A percentile compares a stretch with the other conserved stretches of the same genome.
Evolutionary conservation across 139 green algal genomes (phyloP).

Genomic region (Picochlorum costavermella): DNA sequence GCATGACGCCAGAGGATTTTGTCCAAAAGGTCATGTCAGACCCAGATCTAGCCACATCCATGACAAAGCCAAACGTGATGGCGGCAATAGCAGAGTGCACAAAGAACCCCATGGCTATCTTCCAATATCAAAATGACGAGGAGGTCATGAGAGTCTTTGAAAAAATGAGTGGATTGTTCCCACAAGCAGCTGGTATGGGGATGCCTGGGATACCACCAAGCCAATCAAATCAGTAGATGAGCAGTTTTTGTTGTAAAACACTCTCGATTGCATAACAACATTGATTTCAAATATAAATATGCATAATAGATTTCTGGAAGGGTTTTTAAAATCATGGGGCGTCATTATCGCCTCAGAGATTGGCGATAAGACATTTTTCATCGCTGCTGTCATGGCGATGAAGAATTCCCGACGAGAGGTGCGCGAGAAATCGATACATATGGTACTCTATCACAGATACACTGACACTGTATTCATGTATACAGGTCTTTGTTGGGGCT

Average conservation of each 20-base stretch:
- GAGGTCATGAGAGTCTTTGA: constrained; percentile 49
- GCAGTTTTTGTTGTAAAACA: too few relatives aligned
- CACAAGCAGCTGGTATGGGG: constrained; percentile 14
- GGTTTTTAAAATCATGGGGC: constrained; percentile 52
- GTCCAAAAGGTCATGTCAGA: constrained; percentile 65
- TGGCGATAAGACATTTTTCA: constrained; percentile 98
- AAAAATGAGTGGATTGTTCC: constrained; percentile 41
- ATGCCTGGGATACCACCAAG: background rate
- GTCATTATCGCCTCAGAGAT: constrained; percentile 52
- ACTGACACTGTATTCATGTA: background rate
- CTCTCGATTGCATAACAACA: too few relatives aligned
- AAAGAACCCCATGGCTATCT: constrained; percentile 70
- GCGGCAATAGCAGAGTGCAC: constrained; percentile 73
- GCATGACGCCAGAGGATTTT: constrained; percentile 70
- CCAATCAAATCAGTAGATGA: too few relatives aligned
- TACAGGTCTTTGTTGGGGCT: constrained; percentile 77
- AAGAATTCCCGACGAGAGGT: constrained; percentile 53
- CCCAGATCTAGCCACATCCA: constrained; percentile 63
- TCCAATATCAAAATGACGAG: constrained; percentile 74
- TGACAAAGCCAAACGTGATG: constrained; percentile 73
- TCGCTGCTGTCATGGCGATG: constrained; percentile 89
- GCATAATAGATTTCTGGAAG: constrained; percentile 28
- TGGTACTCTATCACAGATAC: background rate
- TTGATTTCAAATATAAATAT: too few relatives aligned
- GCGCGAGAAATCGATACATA: background rate